Conservation (phyloP, 1,284 basidiomycete species). For the Cryptococcus amylolentus region DNA sequence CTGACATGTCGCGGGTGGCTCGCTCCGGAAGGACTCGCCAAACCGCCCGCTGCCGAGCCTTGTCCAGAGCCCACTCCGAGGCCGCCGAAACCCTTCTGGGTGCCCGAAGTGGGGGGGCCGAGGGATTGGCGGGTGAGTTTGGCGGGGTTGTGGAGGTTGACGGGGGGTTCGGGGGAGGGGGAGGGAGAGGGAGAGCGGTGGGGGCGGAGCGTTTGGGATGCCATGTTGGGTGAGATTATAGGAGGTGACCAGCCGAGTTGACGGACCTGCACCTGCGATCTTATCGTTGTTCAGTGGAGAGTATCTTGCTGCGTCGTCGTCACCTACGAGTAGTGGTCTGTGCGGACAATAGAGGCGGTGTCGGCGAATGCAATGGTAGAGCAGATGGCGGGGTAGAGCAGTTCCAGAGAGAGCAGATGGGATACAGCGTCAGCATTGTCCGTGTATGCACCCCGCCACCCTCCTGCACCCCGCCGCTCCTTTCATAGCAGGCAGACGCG, state of each 20-base stretch:
- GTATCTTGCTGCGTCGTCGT: neutral
- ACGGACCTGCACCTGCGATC: conserved; percentile 1
- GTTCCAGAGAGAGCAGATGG: no score
- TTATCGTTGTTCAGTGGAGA: no score
- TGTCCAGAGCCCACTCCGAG: conserved; percentile 23
- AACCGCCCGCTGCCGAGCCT: neutral
- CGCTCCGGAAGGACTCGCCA: conserved; percentile 18
- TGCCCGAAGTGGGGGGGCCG: conserved; percentile 36
- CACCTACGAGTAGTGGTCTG: neutral
- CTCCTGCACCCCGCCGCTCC: no score
- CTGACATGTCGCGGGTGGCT: conserved; percentile 43
- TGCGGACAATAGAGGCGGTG: neutral
- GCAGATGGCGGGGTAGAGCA: no score
- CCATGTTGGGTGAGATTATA: neutral
- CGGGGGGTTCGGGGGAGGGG: conserved; percentile 28
- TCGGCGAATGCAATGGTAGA: no score
- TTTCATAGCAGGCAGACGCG: no score
- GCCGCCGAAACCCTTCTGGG: conserved; percentile 38
- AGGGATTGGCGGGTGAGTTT: conserved; percentile 48
- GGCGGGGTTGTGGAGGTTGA: conserved; percentile 38
- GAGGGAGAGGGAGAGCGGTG: conserved; percentile 47
- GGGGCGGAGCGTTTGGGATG: conserved; percentile 37
- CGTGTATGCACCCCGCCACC: no score
- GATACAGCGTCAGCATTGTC: no score
- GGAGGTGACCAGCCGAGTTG: neutral